A percentile compares a stretch with the other conserved stretches of the same genome.
Evolutionary conservation across 1,284 basidiomycete species (phyloP).

Genomic region (Athelia sp.): DNA sequence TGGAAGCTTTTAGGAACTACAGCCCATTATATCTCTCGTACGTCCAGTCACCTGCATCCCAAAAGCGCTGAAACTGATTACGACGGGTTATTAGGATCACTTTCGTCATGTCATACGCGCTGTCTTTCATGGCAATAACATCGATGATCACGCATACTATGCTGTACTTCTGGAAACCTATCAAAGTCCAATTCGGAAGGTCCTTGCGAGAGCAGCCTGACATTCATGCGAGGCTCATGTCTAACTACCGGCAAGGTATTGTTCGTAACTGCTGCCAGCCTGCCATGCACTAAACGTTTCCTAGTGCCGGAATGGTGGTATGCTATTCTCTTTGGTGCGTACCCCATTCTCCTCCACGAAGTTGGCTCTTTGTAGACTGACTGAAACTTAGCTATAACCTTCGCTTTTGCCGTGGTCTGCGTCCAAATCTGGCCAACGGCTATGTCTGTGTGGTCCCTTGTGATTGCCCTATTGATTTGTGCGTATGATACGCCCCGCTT

Average conservation of each 20-base stretch:
- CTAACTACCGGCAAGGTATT: conserved; percentile 44
- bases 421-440: conserved; percentile 26
- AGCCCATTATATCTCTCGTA: conserved; percentile 61
- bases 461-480: conserved; percentile 27
- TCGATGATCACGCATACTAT: conserved; percentile 46
- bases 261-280: background rate
- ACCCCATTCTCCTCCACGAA: too few relatives aligned
- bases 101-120: conserved; percentile 36
- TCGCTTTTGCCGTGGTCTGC: conserved; percentile 29
- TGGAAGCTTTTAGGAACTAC: conserved; percentile 47
- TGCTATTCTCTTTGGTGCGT: conserved; percentile 24
- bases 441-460: conserved; percentile 31
- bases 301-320: conserved; percentile 53
- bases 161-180: conserved; percentile 58
- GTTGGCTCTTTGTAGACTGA: background rate
- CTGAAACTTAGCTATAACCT: conserved; percentile 10
- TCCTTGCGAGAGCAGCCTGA: conserved; percentile 57
- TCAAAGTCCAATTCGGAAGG: conserved; percentile 46
- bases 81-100: conserved; percentile 28
- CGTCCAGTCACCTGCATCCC: background rate
- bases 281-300: background rate
- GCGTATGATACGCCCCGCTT: too few relatives aligned
- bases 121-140: conserved; percentile 34
- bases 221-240: conserved; percentile 63
- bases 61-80: background rate